Evolutionary conservation across 2,329 filamentous ascomycete species (phyloP).

Genomic region (Sclerotinia subarctica): DNA sequence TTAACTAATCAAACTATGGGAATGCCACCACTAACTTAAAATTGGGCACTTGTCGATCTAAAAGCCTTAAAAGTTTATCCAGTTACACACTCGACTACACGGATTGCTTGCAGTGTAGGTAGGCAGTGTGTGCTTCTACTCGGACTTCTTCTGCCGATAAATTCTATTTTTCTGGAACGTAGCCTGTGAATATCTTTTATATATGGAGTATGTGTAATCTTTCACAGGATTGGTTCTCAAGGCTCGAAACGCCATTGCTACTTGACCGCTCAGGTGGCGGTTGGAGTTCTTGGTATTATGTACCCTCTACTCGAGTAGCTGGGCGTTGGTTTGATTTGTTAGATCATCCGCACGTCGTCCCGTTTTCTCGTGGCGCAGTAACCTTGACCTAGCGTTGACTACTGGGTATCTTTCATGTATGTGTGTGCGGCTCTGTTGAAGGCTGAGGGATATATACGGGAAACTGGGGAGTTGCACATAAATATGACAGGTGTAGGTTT

Average conservation of each 20-base stretch:
- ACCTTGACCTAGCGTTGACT: neutral
- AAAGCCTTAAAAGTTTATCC: neutral
- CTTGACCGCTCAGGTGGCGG: constrained; percentile 1
- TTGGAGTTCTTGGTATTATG: neutral
- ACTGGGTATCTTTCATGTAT: neutral
- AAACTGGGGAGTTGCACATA: neutral
- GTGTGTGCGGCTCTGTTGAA: neutral
- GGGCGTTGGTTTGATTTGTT: neutral
- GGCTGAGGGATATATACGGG: neutral
- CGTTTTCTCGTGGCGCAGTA: neutral
- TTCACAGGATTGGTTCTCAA: neutral
- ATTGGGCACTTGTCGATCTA: neutral
- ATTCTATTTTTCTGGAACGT: neutral
- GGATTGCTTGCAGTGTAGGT: neutral
- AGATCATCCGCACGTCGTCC: neutral
- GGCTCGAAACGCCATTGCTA: neutral
- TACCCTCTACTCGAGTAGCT: no score
- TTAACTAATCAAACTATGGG: neutral
- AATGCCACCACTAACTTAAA: no score
- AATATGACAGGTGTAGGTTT: neutral
- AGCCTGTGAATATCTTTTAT: neutral
- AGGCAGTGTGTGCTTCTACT: neutral
- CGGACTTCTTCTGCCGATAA: neutral
- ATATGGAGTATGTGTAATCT: neutral
- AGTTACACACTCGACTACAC: no score